Base-by-base conservation (phyloP, 192 early-diverging fungal species). In the Funneliformis geosporum region DNA sequence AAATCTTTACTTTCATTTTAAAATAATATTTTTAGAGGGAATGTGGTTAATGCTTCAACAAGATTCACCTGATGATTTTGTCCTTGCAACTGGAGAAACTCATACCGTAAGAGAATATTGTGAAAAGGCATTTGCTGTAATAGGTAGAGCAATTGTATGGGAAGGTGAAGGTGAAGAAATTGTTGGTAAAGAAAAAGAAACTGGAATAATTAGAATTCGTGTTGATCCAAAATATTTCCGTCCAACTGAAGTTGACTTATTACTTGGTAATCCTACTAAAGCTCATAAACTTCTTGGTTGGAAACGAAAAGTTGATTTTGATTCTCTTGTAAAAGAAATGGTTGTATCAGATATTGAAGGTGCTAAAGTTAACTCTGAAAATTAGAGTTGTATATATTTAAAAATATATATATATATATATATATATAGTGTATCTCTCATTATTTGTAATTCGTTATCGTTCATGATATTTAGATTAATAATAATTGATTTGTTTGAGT, bases 31-130 rank as follows among this genome's bases (percentile, higher is more conserved):
- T 16, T 69, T 33, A 79, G 87, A 93, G 84, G 93, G 93, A 46
- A 94, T 93, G 93, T 93, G 92, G 92, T 81, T 90, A 50, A 94
- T 94, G 92, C 84, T 94, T 43, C 93, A 93, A 83, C 92, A 94
- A 83, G 91, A 93, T 6, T 18, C 80, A 9, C 87, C 92, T 21
- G 88, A 93, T 9, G 93, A 94, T 80, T 94, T 88, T 84, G 92
- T 94, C 8, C 84, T 94, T 62, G 91, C 93, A 16, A 93, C 93
- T 8, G 92, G 92, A 66, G 93, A 94, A 83, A 94, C 93, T 62
- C 93, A 94, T 86, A 91, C 91, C 12, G 93, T 94, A 16, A 85
- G 91, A 25, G 88, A 89, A 69, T 94, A 91, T 83, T 88, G 93
- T 8, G 93, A 93, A 75, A 94, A 94, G 82, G 89, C 93, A 11